Evolutionary conservation across 306 rosid species (phyloP).

Genomic region (Medicago truncatula): MtrunA17r5.0-ANR NC_053044.1:26659001-26659500

Average conservation of each 20-base stretch:
- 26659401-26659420: no score
- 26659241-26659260: background rate
- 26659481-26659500: background rate
- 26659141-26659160: no score
- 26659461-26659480: no score
- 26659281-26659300: background rate
- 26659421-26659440: no score
- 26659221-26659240: background rate
- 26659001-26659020: background rate
- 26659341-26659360: background rate
- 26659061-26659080: background rate
- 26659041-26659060: background rate
- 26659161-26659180: background rate
- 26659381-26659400: background rate
- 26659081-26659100: background rate
- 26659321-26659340: background rate
- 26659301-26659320: background rate
- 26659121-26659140: no score
- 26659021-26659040: background rate
- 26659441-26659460: background rate
- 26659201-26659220: background rate
- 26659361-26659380: constrained; percentile 5
- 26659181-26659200: background rate
- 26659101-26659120: background rate
- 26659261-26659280: no score